These are phyloP conservation scores for Neurospora sp. DNA, from an alignment of 495 filamentous ascomycete genomes.

Conservation along the genomic window DNA sequence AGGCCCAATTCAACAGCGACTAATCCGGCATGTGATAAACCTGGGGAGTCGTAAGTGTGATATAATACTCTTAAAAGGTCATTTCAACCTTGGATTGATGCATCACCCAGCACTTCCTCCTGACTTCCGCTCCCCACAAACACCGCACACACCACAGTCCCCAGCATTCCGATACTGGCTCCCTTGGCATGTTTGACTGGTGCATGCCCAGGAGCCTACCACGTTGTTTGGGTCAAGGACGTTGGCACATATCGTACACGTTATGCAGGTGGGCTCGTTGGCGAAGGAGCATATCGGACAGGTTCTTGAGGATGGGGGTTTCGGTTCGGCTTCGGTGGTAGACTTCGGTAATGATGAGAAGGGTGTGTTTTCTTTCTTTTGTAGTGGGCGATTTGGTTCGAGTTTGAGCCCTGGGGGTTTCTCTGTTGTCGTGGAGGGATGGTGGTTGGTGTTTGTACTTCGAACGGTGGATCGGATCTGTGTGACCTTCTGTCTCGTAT, in stretches of 20 bases:
- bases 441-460: not conserved
- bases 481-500: not conserved
- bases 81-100: not conserved
- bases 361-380: not conserved
- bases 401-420: not conserved
- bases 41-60: too few relatives aligned
- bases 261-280: constrained; percentile 39
- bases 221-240: constrained; percentile 46
- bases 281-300: constrained; percentile 56
- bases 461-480: not conserved
- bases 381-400: not conserved
- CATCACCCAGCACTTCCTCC: not conserved
- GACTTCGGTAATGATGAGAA: not conserved
- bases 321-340: not conserved
- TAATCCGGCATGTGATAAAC: not conserved
- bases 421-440: not conserved
- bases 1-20: not conserved
- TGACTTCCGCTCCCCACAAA: constrained; percentile 44
- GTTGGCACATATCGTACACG: constrained; percentile 55
- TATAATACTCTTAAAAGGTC: not conserved
- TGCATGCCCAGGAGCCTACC: constrained; percentile 49
- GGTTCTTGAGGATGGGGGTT: not conserved
- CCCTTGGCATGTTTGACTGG: constrained; percentile 39
- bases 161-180: constrained; percentile 51
- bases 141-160: constrained; percentile 54